phyloP scores from a whole-genome alignment of 2,329 filamentous ascomycete genomes.

The Hortaea werneckii region DNA sequence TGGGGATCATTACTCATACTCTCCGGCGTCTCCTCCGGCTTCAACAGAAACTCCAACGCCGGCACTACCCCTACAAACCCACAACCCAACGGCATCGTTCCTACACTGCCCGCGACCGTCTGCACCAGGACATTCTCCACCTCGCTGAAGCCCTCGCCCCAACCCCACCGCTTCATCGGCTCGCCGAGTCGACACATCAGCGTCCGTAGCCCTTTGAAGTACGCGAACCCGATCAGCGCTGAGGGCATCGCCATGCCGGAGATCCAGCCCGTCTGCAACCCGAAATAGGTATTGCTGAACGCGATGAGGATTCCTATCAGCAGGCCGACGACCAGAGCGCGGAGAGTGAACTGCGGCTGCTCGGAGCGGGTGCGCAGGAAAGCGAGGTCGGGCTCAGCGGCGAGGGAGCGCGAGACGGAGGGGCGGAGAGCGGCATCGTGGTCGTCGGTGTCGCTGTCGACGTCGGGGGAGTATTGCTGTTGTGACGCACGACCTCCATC shows the following conservation, averaged over 20 bases:
- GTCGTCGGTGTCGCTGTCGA: slow-evolving; percentile 3
- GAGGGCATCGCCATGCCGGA: slow-evolving; percentile 95
- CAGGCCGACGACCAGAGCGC: slow-evolving; percentile 70
- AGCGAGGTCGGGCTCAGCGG: slow-evolving; percentile 14
- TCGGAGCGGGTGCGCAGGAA: slow-evolving; percentile 20
- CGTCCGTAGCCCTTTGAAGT: slow-evolving; percentile 70
- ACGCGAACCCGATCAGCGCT: slow-evolving; percentile 84
- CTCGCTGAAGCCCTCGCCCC: slow-evolving; percentile 63
- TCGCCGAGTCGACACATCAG: slow-evolving; percentile 50
- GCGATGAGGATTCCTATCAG: slow-evolving; percentile 82
- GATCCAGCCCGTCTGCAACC: slow-evolving; percentile 79
- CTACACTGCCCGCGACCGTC: slow-evolving; percentile 88
- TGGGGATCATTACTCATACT: slow-evolving; percentile 11
- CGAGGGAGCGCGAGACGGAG: slow-evolving; percentile 10
- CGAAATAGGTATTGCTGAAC: slow-evolving; percentile 98
- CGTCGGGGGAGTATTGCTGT: background rate
- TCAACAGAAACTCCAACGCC: slow-evolving; percentile 77
- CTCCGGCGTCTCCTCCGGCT: slow-evolving; percentile 50
- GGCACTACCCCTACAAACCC: slow-evolving; percentile 94
- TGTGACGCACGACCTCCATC: slow-evolving; percentile 19
- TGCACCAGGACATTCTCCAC: slow-evolving; percentile 96
- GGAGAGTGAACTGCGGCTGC: slow-evolving; percentile 61
- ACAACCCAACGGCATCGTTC: slow-evolving; percentile 91
- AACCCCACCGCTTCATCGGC: slow-evolving; percentile 11
- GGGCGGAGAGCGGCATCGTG: slow-evolving; percentile 10